Conservation (phyloP, 2,329 filamentous ascomycete species). For the Pseudopithomyces maydicus region DNA sequence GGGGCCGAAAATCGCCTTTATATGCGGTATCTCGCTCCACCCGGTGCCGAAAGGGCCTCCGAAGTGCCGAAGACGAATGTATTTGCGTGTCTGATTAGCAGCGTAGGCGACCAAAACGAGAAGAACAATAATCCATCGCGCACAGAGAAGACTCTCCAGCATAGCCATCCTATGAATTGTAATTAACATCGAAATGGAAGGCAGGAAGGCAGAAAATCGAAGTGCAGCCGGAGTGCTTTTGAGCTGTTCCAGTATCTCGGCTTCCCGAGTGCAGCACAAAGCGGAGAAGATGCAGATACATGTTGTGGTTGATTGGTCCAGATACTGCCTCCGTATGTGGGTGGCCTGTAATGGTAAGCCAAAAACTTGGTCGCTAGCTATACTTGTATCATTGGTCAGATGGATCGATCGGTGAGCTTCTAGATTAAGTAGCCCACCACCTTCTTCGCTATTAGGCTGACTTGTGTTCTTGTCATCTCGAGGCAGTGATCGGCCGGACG, state of each 20-base stretch:
- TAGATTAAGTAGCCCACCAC: too few relatives aligned
- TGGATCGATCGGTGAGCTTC: too few relatives aligned
- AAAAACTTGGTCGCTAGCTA: background rate
- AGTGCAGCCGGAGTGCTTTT: background rate
- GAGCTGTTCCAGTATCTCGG: background rate
- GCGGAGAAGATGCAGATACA: background rate
- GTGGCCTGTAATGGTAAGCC: background rate
- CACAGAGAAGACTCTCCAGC: background rate
- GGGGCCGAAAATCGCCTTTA: conserved; percentile 16
- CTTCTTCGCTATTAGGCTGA: too few relatives aligned
- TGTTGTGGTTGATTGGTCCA: background rate
- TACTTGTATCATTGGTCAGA: background rate
- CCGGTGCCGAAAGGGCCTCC: conserved; percentile 27
- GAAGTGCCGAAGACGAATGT: conserved; percentile 14
- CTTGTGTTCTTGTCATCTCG: too few relatives aligned
- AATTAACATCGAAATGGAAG: background rate
- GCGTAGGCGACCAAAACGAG: background rate
- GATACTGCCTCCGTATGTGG: background rate
- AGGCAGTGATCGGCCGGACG: too few relatives aligned
- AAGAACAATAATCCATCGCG: background rate
- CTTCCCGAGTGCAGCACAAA: background rate
- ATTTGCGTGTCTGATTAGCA: background rate
- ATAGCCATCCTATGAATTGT: background rate
- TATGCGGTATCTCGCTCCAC: conserved; percentile 31
- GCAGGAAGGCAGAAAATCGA: background rate